phyloP scores from a whole-genome alignment of 495 filamentous ascomycete genomes.

The Cairneyella variabilis region DNA sequence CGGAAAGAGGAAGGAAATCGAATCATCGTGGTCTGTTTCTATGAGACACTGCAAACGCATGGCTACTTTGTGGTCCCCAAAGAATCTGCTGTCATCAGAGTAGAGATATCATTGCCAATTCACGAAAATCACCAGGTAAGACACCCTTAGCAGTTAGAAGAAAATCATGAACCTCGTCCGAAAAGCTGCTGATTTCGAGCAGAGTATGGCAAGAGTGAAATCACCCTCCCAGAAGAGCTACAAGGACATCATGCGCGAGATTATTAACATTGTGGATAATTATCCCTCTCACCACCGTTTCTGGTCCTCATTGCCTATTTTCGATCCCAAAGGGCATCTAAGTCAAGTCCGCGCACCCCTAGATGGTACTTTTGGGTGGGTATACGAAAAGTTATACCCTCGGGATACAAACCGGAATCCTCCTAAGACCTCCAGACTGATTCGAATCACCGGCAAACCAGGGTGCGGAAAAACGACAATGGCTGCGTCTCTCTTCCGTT shows the following conservation, averaged over 20 bases:
- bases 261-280: neutral
- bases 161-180: too few species aligned
- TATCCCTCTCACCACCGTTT: neutral
- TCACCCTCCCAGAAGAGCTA: neutral
- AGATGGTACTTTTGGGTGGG: neutral
- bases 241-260: neutral
- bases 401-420: neutral
- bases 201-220: neutral
- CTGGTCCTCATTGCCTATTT: neutral
- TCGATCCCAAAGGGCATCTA: neutral
- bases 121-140: neutral
- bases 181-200: neutral
- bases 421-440: neutral
- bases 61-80: neutral
- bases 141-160: neutral
- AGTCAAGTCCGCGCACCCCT: neutral
- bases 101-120: neutral
- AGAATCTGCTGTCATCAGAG: neutral
- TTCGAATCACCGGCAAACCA: neutral
- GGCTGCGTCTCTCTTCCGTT: neutral
- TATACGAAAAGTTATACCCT: neutral
- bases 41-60: neutral
- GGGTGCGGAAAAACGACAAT: neutral
- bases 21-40: neutral
- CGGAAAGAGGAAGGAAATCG: constrained; percentile 24